phyloP scores from a whole-genome alignment of 2,329 filamentous ascomycete species.

The Aspergillus quadricinctus region DNA sequence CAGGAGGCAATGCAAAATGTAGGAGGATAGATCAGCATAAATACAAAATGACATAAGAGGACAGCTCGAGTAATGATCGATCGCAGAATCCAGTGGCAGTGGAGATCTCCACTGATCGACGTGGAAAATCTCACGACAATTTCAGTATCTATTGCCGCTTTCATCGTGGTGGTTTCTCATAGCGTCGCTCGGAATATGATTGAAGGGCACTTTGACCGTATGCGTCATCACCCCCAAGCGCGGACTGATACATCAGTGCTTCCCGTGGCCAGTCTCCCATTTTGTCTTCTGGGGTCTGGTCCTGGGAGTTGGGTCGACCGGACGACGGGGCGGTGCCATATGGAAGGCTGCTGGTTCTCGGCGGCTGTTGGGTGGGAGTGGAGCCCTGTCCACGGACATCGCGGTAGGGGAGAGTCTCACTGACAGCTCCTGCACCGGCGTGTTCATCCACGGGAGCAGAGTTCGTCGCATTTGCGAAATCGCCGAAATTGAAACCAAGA shows the following conservation, averaged over 20 bases:
- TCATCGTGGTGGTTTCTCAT: constrained; percentile 27
- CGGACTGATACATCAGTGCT: constrained; percentile 37
- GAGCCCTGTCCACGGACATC: constrained; percentile 5
- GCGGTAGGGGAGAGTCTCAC: constrained; percentile 13
- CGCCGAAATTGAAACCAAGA: constrained; percentile 32
- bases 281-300: constrained; percentile 20
- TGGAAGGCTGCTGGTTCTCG: constrained; percentile 16
- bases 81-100: neutral
- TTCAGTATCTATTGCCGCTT: constrained; percentile 16
- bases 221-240: constrained; percentile 18
- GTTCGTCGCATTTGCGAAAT: constrained; percentile 13
- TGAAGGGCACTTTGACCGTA: constrained; percentile 13
- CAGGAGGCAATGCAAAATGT: neutral
- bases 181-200: constrained; percentile 16
- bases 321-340: constrained; percentile 11
- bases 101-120: neutral
- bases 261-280: constrained; percentile 39
- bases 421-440: constrained; percentile 1
- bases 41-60: neutral
- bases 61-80: neutral
- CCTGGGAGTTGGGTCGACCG: constrained; percentile 10
- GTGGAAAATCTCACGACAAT: neutral
- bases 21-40: neutral
- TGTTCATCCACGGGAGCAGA: constrained; percentile 9
- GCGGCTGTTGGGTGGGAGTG: constrained; percentile 26